These are phyloP conservation scores for Ceriops tagal DNA, from an alignment of 345 rosid species.

Conservation along the genomic window DNA sequence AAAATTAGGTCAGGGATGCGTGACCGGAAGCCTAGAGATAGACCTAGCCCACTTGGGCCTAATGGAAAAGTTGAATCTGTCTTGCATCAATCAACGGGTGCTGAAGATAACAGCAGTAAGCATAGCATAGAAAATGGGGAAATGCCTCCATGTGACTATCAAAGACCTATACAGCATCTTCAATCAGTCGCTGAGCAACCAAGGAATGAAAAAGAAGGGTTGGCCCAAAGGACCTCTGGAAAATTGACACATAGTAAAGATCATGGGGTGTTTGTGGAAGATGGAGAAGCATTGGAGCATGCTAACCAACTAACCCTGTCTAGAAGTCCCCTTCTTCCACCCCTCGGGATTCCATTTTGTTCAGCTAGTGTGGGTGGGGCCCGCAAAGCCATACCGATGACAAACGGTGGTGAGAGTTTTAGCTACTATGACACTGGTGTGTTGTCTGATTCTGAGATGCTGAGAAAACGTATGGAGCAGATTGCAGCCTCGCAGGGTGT, in stretches of 20 bases:
- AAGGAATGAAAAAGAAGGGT: conserved; percentile 46
- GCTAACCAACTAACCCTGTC: conserved; percentile 35
- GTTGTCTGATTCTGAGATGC: conserved; percentile 55
- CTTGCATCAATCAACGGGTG: conserved; percentile 45
- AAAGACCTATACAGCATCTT: conserved; percentile 51
- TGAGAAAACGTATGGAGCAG: conserved; percentile 79
- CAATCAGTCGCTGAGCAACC: conserved; percentile 50
- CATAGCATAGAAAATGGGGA: conserved; percentile 56
- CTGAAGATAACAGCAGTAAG: conserved; percentile 48
- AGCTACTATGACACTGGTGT: conserved; percentile 65
- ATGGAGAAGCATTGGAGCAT: conserved; percentile 54
- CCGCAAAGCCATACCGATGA: conserved; percentile 45
- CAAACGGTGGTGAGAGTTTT: conserved; percentile 34
- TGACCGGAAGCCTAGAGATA: conserved; percentile 61
- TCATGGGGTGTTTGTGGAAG: conserved; percentile 40
- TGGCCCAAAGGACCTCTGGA: conserved; percentile 33
- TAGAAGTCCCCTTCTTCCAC: conserved; percentile 57
- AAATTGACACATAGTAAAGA: conserved; percentile 39
- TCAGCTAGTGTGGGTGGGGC: conserved; percentile 65
- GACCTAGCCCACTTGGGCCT: conserved; percentile 78
- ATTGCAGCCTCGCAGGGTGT: conserved; percentile 73
- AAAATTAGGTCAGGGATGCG: conserved; percentile 64
- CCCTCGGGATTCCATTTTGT: conserved; percentile 73
- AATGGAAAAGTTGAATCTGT: conserved; percentile 71
- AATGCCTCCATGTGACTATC: conserved; percentile 58